Base-by-base conservation (phyloP, 139 green algal species). In the Desmodesmus armatus region DNA sequence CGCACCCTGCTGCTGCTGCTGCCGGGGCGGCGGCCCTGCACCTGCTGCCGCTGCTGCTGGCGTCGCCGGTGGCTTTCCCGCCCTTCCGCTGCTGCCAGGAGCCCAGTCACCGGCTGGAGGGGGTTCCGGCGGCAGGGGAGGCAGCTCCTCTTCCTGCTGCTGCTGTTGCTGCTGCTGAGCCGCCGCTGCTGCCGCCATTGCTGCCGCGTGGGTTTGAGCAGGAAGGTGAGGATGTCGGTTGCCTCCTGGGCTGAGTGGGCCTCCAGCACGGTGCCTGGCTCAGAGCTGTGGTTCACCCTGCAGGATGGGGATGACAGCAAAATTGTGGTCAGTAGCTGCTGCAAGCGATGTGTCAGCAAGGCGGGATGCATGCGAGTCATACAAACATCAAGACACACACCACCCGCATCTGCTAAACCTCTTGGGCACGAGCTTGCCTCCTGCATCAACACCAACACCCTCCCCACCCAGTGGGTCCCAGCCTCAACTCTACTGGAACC, bases 141-240 rank as follows among this genome's bases (percentile, higher is more conserved):
- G 76, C 53, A 71, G 35, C 3, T 67, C 41, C 53, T 82, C 35
- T 37, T 82, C 35, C 5, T 43, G 37, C 23, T 82, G 66, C 53
- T 72, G 53, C 76, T 82, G 47, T 23, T 47, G 35, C 49, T 81
- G 74, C 74, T 80, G 73, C 73, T 81, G 74, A n/a, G n/a, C n/a
- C n/a, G n/a, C 49, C 69, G 76, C 71, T 78, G 69, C 71, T 62
- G 71, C 43, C 29, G 39, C 35, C 1, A 63, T 4, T 79, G 43
- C 25, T 40, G 71, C 43, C 62, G 71, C 2, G 76, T 53, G 76
- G 71, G 76, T n/a, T 39, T 71, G 0, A 58, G 55, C 5, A 82
- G 55, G 37, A 44, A 82, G 0, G 33, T n/a, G 4, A 82, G 55
- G 1, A 82, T 55, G 3, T 25, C 29, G 2, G 53, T 39, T 55